These are phyloP conservation scores for Venustampulla echinocandica DNA, from an alignment of 495 filamentous ascomycete species.

Conservation along the genomic window DNA sequence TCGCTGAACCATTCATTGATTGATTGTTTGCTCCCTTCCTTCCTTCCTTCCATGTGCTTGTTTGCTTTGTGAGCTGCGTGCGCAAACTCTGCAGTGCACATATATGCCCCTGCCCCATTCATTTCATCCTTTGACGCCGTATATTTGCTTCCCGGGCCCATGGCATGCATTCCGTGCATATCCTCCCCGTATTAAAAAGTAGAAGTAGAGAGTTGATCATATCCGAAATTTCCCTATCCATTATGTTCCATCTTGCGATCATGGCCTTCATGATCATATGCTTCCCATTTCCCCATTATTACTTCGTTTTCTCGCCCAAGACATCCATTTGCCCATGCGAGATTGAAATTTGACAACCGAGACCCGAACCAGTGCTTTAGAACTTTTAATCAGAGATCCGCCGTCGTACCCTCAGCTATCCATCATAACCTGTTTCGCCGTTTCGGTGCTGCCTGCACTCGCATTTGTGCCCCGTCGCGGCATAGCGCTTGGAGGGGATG, in stretches of 20 bases:
- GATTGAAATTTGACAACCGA: neutral
- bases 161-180: too few relatives aligned
- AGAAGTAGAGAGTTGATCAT: too few relatives aligned
- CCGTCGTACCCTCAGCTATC: slow-evolving; percentile 14
- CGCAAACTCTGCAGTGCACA: too few relatives aligned
- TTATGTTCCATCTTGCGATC: too few relatives aligned
- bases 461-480: slow-evolving; percentile 41
- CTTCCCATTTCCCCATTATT: too few relatives aligned
- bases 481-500: too few relatives aligned
- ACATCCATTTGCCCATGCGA: neutral
- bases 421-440: slow-evolving; percentile 42
- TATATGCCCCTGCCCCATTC: neutral
- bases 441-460: slow-evolving; percentile 45
- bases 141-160: neutral
- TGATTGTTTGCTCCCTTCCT: neutral
- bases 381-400: slow-evolving; percentile 1
- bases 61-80: too few relatives aligned
- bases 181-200: too few relatives aligned
- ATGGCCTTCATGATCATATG: too few relatives aligned
- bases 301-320: neutral
- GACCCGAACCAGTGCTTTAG: neutral
- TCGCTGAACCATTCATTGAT: neutral
- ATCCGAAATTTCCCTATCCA: too few relatives aligned
- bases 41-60: neutral
- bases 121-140: neutral